phyloP scores from a whole-genome alignment of 176 grass and related monocot genomes.

The Oryza meyeriana region DNA sequence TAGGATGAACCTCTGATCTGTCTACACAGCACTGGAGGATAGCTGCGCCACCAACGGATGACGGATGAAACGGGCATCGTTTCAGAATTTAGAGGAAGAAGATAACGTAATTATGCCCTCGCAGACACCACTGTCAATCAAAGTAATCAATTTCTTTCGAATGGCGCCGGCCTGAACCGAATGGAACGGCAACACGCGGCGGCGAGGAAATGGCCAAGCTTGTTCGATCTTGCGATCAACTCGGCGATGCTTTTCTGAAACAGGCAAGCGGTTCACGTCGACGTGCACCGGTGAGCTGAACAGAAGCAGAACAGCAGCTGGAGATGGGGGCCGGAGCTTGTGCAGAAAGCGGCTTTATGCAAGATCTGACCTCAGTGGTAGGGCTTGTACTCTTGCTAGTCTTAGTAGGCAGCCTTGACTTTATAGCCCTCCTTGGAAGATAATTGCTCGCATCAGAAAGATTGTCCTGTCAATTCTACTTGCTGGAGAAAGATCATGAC shows the following conservation, averaged over 20 bases:
- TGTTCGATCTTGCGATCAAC: neutral
- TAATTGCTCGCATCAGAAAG: neutral
- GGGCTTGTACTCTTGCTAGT: neutral
- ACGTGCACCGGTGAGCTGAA: slow-evolving; percentile 19
- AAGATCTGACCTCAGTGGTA: neutral
- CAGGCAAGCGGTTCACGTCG: slow-evolving; percentile 30
- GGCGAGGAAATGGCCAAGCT: neutral
- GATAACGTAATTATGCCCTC: neutral
- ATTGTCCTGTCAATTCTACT: neutral
- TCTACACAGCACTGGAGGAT: neutral
- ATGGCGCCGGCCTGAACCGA: too few relatives aligned
- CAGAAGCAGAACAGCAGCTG: neutral
- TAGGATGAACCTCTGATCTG: neutral
- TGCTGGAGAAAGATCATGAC: neutral
- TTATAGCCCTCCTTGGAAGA: neutral
- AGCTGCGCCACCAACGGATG: too few relatives aligned
- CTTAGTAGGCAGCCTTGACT: slow-evolving; percentile 26
- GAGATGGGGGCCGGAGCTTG: neutral
- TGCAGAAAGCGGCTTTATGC: slow-evolving; percentile 1
- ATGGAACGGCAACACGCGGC: neutral
- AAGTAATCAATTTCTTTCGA: neutral
- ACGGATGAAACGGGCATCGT: neutral
- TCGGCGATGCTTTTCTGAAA: slow-evolving; percentile 5
- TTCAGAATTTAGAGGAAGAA: neutral
- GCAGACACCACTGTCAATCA: neutral